Percentiles rank a stretch among this genome's conserved stretches.
phyloP scores from a whole-genome alignment of 306 rosid species.

The Styphnolobium japonicum region DNA sequence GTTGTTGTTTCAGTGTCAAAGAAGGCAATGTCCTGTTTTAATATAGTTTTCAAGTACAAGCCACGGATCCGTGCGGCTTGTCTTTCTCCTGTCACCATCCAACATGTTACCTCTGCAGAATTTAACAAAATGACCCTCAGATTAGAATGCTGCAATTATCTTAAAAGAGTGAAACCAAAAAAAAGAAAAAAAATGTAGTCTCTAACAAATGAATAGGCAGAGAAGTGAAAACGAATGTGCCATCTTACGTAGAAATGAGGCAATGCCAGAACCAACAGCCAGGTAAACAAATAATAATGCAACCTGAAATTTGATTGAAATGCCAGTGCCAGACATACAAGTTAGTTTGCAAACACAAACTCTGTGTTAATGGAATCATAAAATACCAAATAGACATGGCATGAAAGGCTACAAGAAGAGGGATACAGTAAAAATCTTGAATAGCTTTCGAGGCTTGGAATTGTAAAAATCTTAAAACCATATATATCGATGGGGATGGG shows the following conservation, averaged over 20 bases:
- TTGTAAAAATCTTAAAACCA: neutral
- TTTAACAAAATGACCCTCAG: neutral
- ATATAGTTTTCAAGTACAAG: slow-evolving; percentile 72
- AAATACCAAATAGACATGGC: neutral
- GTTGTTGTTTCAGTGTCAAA: slow-evolving; percentile 81
- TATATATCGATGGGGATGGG: too few relatives aligned
- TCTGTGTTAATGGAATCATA: neutral
- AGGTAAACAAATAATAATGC: slow-evolving; percentile 54
- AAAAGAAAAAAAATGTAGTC: too few relatives aligned
- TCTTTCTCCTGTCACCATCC: slow-evolving; percentile 94
- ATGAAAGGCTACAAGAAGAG: neutral
- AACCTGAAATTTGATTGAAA: slow-evolving; percentile 44
- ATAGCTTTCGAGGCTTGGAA: too few relatives aligned
- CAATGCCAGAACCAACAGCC: slow-evolving; percentile 63
- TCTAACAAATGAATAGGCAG: neutral
- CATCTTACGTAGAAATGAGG: slow-evolving; percentile 77
- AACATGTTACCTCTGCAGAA: slow-evolving; percentile 76
- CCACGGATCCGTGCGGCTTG: slow-evolving; percentile 78
- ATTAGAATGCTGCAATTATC: neutral
- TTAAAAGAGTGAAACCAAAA: neutral
- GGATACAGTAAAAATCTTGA: too few relatives aligned
- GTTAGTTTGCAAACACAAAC: neutral
- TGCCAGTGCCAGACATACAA: neutral
- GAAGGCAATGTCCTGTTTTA: slow-evolving; percentile 79
- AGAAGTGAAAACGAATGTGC: neutral